Conservation (phyloP, 2,329 filamentous ascomycete genomes). For the Lachnellula hyalina region DNA sequence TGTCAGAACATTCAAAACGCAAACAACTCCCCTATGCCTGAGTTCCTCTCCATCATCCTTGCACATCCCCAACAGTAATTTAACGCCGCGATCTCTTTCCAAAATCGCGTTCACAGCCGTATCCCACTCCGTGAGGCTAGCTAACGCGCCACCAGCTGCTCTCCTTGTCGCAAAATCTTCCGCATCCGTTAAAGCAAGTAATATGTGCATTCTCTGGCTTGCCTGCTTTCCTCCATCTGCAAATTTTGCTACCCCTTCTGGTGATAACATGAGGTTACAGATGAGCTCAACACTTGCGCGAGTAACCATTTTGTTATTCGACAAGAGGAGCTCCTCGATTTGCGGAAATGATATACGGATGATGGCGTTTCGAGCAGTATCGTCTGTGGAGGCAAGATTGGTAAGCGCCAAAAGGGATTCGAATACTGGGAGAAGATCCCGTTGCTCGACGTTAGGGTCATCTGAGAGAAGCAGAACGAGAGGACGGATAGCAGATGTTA, state of each 20-base stretch:
- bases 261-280: slow-evolving; percentile 77
- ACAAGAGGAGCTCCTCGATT: slow-evolving; percentile 79
- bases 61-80: slow-evolving; percentile 76
- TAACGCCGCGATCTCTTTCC: slow-evolving; percentile 64
- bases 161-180: slow-evolving; percentile 74
- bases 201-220: slow-evolving; percentile 69
- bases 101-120: slow-evolving; percentile 67
- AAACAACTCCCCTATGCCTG: slow-evolving; percentile 68
- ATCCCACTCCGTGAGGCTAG: slow-evolving; percentile 76
- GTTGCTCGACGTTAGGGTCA: slow-evolving; percentile 55
- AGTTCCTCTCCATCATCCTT: slow-evolving; percentile 65
- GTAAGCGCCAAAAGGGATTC: slow-evolving; percentile 89
- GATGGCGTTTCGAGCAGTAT: slow-evolving; percentile 59
- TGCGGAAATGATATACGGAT: slow-evolving; percentile 68
- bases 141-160: slow-evolving; percentile 83
- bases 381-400: slow-evolving; percentile 78
- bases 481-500: slow-evolving; percentile 76
- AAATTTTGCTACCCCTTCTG: slow-evolving; percentile 63
- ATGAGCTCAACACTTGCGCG: slow-evolving; percentile 83
- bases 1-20: slow-evolving; percentile 66
- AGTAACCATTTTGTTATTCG: slow-evolving; percentile 67
- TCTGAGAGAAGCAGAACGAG: slow-evolving; percentile 68
- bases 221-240: slow-evolving; percentile 63
- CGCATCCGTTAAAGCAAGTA: slow-evolving; percentile 82
- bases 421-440: slow-evolving; percentile 82